Conservation (phyloP, 202 grass and related monocot species). For the Musa balbisiana region DNA sequence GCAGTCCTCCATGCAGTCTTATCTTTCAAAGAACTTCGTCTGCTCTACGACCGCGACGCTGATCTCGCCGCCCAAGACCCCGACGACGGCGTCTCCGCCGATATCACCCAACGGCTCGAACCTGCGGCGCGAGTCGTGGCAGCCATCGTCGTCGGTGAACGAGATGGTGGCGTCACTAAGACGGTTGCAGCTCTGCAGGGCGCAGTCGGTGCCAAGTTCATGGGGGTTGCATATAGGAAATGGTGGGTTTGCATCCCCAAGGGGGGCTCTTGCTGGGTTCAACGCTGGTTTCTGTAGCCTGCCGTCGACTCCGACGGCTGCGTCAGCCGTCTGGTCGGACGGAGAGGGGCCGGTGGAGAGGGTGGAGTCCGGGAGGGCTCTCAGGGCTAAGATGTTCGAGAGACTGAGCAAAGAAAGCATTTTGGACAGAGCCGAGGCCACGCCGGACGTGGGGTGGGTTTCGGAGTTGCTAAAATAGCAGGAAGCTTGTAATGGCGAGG, state of each 20-base stretch:
- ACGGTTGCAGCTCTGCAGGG: slow-evolving; percentile 51
- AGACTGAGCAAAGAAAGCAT: slow-evolving; percentile 43
- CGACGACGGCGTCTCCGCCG: slow-evolving; percentile 56
- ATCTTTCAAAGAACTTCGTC: slow-evolving; percentile 37
- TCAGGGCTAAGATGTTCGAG: slow-evolving; percentile 65
- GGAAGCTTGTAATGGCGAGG: too few relatives aligned
- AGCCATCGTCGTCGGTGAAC: slow-evolving; percentile 35
- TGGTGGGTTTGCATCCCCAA: slow-evolving; percentile 28
- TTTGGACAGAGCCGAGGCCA: neutral
- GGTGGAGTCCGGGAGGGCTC: slow-evolving; percentile 63
- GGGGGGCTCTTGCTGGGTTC: slow-evolving; percentile 14
- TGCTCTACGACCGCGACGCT: slow-evolving; percentile 66
- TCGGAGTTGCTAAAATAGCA: slow-evolving; percentile 34
- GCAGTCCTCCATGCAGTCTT: slow-evolving; percentile 51
- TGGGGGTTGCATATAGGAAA: slow-evolving; percentile 32
- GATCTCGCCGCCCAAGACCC: slow-evolving; percentile 21
- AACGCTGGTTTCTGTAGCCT: slow-evolving; percentile 47
- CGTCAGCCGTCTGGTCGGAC: slow-evolving; percentile 11
- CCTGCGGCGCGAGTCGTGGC: slow-evolving; percentile 36
- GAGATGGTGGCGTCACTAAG: slow-evolving; percentile 53
- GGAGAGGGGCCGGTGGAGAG: slow-evolving; percentile 42
- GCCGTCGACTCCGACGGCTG: slow-evolving; percentile 42
- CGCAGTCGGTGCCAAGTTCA: slow-evolving; percentile 39
- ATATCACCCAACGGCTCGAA: slow-evolving; percentile 47
- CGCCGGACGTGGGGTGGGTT: slow-evolving; percentile 66